These are phyloP conservation scores for Corchorus capsularis DNA, from an alignment of 345 rosid genomes.

Conservation along the genomic window DNA sequence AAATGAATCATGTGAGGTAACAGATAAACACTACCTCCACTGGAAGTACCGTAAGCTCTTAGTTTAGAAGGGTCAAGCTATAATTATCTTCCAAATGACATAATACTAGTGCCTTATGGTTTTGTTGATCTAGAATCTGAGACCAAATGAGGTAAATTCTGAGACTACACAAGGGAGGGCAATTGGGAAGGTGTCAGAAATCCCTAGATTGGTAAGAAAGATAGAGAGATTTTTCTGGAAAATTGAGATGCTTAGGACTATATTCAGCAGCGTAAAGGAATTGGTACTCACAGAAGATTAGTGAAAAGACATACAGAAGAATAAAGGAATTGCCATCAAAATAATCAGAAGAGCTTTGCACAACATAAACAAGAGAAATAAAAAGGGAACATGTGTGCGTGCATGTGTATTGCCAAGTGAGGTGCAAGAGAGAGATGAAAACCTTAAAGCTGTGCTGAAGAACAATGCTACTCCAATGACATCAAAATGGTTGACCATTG, in stretches of 20 bases:
- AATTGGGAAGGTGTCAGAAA: too few relatives aligned
- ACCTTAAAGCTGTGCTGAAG: conserved; percentile 91
- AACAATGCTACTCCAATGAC: conserved; percentile 90
- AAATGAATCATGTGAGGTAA: conserved; percentile 6
- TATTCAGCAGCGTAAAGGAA: too few relatives aligned
- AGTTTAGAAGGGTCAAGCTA: not conserved
- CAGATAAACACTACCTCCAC: not conserved
- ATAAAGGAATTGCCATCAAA: too few relatives aligned
- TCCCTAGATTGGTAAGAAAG: too few relatives aligned
- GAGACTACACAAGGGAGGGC: not conserved
- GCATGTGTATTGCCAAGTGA: too few relatives aligned
- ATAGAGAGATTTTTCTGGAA: too few relatives aligned
- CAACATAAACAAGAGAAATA: too few relatives aligned
- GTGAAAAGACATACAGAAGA: too few relatives aligned
- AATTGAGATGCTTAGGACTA: too few relatives aligned
- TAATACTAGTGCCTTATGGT: not conserved
- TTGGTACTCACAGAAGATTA: too few relatives aligned
- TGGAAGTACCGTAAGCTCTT: not conserved
- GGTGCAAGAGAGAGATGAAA: conserved; percentile 19
- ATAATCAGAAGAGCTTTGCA: too few relatives aligned
- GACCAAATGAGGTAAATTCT: not conserved
- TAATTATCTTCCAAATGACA: not conserved
- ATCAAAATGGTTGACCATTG: conserved; percentile 75
- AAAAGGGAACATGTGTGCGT: too few relatives aligned
- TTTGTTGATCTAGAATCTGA: not conserved